Evolutionary conservation across 1,284 basidiomycete species (phyloP).

Genomic region (Ustilago esculenta): DNA sequence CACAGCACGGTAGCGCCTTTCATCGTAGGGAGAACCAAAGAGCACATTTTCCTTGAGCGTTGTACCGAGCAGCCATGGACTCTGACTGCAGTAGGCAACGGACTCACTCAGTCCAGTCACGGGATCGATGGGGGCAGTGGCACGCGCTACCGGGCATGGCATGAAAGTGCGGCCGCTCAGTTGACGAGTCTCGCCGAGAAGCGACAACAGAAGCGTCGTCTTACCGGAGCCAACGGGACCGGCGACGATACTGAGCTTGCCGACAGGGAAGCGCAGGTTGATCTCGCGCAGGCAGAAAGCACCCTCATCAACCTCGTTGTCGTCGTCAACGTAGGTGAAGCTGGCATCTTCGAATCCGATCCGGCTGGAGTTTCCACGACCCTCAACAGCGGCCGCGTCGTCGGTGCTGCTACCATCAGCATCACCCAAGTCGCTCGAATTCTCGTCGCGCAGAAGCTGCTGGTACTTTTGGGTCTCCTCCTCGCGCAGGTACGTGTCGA

Average conservation of each 20-base stretch:
- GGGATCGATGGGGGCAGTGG: slow-evolving; percentile 65
- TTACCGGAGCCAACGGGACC: slow-evolving; percentile 73
- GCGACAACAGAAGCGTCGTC: slow-evolving; percentile 71
- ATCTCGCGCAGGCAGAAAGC: slow-evolving; percentile 70
- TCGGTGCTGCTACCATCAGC: slow-evolving; percentile 38
- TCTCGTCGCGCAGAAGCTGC: slow-evolving; percentile 67
- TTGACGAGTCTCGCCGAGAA: slow-evolving; percentile 72
- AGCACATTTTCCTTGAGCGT: slow-evolving; percentile 94
- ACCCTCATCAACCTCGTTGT: slow-evolving; percentile 41
- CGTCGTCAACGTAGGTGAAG: slow-evolving; percentile 67
- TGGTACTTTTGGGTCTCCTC: slow-evolving; percentile 72
- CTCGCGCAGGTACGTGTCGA: slow-evolving; percentile 70
- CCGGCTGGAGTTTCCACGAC: slow-evolving; percentile 1
- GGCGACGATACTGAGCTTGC: slow-evolving; percentile 74
- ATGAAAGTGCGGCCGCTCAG: slow-evolving; percentile 71
- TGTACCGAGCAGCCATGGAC: slow-evolving; percentile 89
- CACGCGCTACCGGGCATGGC: slow-evolving; percentile 70
- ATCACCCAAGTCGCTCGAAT: slow-evolving; percentile 57
- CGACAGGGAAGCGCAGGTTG: slow-evolving; percentile 73
- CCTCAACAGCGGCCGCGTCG: background rate
- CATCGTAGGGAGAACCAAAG: slow-evolving; percentile 83
- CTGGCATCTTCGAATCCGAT: slow-evolving; percentile 71
- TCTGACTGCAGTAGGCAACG: slow-evolving; percentile 93
- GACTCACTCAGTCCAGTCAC: slow-evolving; percentile 76
- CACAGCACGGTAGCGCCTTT: slow-evolving; percentile 79